Conservation (phyloP, 495 filamentous ascomycete species). For the Penicillium maclennaniae region DNA sequence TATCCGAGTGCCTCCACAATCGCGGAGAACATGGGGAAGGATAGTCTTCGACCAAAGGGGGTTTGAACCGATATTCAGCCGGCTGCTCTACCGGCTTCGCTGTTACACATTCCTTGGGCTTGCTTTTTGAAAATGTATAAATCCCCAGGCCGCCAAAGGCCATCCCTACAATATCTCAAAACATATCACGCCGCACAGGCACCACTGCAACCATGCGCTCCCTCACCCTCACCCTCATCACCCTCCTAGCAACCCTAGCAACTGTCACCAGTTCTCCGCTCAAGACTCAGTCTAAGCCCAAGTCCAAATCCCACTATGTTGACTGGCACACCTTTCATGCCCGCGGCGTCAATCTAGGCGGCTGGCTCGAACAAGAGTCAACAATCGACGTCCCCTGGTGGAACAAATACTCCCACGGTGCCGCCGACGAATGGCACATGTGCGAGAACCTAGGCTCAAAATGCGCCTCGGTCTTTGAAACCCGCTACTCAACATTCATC, state of each 20-base stretch:
- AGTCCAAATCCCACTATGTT: slow-evolving; percentile 8
- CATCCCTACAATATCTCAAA: too few species aligned
- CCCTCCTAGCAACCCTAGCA: background rate
- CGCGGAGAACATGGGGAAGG: background rate
- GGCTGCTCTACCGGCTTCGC: too few species aligned
- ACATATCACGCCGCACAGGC: too few species aligned
- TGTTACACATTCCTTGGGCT: too few species aligned
- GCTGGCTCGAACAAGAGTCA: slow-evolving; percentile 35
- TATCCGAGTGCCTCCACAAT: background rate
- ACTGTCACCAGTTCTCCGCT: background rate
- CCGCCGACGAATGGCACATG: slow-evolving; percentile 30
- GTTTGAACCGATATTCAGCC: too few species aligned
- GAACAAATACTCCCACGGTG: slow-evolving; percentile 18
- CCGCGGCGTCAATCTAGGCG: slow-evolving; percentile 31
- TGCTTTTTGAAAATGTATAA: too few species aligned
- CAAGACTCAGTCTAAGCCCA: background rate
- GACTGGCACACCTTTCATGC: slow-evolving; percentile 28
- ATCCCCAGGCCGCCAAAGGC: too few species aligned
- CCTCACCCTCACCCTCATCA: background rate
- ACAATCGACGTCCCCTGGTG: slow-evolving; percentile 29
- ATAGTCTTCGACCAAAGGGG: too few species aligned
- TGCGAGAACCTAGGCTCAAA: slow-evolving; percentile 22
- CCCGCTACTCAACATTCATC: slow-evolving; percentile 30
- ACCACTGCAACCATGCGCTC: background rate
- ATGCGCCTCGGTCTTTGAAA: slow-evolving; percentile 23